phyloP scores from a whole-genome alignment of 805 yeast species.

The Metschnikowia peoriensis region DNA sequence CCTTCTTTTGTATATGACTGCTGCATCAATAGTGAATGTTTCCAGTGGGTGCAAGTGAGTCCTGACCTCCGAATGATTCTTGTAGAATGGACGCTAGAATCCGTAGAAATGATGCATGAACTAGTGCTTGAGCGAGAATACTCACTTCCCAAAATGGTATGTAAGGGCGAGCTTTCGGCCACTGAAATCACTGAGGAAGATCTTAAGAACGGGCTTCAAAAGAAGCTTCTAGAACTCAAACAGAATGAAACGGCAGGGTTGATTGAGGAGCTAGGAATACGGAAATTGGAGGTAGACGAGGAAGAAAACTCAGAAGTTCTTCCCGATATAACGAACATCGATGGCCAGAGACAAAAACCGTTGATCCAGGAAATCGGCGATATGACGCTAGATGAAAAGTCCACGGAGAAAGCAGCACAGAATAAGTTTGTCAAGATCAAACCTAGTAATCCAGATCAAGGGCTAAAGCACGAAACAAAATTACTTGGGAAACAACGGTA shows the following conservation, averaged over 20 bases:
- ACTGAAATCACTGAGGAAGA: slow-evolving; percentile 48
- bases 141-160: slow-evolving; percentile 65
- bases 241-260: slow-evolving; percentile 44
- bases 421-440: too few species aligned
- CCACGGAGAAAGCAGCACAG: background rate
- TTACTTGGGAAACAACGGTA: slow-evolving; percentile 1
- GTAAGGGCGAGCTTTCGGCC: slow-evolving; percentile 59
- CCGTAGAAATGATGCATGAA: slow-evolving; percentile 57
- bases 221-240: slow-evolving; percentile 32
- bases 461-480: background rate
- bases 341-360: slow-evolving; percentile 31
- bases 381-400: slow-evolving; percentile 16
- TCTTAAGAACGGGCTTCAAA: slow-evolving; percentile 36
- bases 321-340: slow-evolving; percentile 32
- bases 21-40: slow-evolving; percentile 62
- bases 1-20: slow-evolving; percentile 74
- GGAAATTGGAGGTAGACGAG: slow-evolving; percentile 6
- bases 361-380: slow-evolving; percentile 55
- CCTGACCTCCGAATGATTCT: slow-evolving; percentile 60
- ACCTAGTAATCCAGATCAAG: too few species aligned
- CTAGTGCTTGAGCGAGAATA: slow-evolving; percentile 60
- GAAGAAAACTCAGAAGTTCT: slow-evolving; percentile 20
- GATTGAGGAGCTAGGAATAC: slow-evolving; percentile 35
- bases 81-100: slow-evolving; percentile 81
- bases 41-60: slow-evolving; percentile 60